Evolutionary conservation across 2,329 filamentous ascomycete species (phyloP), one percentile per base, ranked within the genome.

Genomic region (Aspergillus ruber): DNA sequence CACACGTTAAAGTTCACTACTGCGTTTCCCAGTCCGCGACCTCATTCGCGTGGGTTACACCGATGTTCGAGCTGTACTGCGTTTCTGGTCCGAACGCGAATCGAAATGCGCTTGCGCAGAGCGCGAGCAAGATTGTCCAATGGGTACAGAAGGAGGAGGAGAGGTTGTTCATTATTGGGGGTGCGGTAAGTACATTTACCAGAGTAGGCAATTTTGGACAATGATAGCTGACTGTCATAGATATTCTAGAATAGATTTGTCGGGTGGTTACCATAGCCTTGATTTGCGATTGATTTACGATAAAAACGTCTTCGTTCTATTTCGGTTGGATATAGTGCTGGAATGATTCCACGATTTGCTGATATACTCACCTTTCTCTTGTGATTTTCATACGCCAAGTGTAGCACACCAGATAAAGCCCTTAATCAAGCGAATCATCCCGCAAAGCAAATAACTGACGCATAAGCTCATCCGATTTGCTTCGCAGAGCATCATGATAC

Each of bases 141-240:
- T 98, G 91, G 90, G 85, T 91, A 1, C 85, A 88, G 63, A 79
- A 84, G 55, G 93, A 98, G 69, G 91, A 97, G 68, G 90, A 97
- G 69, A 78, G 93, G 48, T 74, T 97, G 5, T 98, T 98, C 63
- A 95, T 98, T 50, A 93, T 98, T 63, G 93, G 93, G 1, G 94
- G 93, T n/a, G 93, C 90, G 39, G 91, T 97, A 57, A 52, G 69
- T 64, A 39, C 25, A 40, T 38, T 3, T 4, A 25, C 10, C 12
- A 9, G 41, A 17, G 29, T 25, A 15, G 13, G 10, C 10, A 6
- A 6, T 39, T 39, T 20, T 39, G 17, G 18, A 13, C 3, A 13
- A 18, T 18, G 2, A 10, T 39, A 3, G 15, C 38, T 56, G 15
- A 59, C 41, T 6, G 27, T 25, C 29, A 13, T 40, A 61, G 59